phyloP scores from a whole-genome alignment of 1,284 basidiomycete species.

The Cryptococcus sp. region DNA sequence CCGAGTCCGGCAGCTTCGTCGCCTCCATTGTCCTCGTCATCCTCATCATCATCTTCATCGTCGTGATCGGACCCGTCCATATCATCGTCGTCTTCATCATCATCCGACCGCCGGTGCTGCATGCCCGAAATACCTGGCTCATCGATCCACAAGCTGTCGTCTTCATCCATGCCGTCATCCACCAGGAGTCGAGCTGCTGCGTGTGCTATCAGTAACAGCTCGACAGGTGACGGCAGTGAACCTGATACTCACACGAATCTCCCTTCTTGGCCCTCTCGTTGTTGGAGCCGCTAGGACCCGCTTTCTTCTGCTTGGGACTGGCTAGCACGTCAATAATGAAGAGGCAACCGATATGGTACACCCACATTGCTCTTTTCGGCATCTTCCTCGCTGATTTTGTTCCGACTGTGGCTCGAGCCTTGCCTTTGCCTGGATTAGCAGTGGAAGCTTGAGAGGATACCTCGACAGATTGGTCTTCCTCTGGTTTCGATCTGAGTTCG shows the following conservation, averaged over 20 bases:
- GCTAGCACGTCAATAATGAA: not conserved
- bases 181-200: constrained; percentile 59
- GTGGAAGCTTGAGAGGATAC: no score
- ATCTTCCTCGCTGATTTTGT: constrained; percentile 37
- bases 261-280: constrained; percentile 43
- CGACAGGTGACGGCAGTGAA: not conserved
- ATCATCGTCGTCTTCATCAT: constrained; percentile 35
- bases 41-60: constrained; percentile 60
- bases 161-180: constrained; percentile 67
- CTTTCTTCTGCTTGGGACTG: constrained; percentile 36
- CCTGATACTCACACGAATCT: constrained; percentile 28
- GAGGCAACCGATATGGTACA: not conserved
- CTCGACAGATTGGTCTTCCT: constrained; percentile 8
- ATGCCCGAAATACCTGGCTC: constrained; percentile 27
- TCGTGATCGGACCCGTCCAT: constrained; percentile 41
- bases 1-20: constrained; percentile 10
- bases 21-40: constrained; percentile 31
- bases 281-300: constrained; percentile 14
- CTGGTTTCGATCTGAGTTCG: constrained; percentile 23
- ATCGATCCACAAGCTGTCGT: constrained; percentile 42
- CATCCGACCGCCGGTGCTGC: constrained; percentile 19
- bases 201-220: constrained; percentile 8
- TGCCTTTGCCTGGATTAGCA: not conserved
- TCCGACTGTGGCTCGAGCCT: constrained; percentile 34
- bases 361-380: constrained; percentile 43